These are phyloP conservation scores for Dacryopinax primogenitus DNA, from an alignment of 768 basidiomycete species.

Conservation along the genomic window DNA sequence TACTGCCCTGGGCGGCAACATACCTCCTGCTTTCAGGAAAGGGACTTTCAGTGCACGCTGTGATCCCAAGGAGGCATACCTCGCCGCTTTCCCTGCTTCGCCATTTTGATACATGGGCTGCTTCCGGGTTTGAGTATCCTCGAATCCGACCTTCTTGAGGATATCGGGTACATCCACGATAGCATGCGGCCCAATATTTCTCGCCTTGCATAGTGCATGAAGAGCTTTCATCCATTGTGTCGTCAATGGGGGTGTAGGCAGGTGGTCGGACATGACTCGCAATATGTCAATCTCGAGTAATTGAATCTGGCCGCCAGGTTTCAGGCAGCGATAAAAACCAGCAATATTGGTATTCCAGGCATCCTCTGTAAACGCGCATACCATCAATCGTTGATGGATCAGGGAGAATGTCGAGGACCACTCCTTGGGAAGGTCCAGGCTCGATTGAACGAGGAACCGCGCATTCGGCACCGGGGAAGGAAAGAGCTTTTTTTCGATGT, in stretches of 20 bases:
- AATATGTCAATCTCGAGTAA: not conserved
- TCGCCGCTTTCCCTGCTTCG: not conserved
- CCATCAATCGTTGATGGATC: slow-evolving; percentile 14
- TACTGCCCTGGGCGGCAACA: not conserved
- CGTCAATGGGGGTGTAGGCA: not conserved
- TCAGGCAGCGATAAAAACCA: not conserved
- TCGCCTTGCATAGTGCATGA: not conserved
- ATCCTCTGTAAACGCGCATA: not conserved
- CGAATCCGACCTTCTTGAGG: not conserved
- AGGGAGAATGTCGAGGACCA: slow-evolving; percentile 12
- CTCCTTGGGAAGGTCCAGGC: slow-evolving; percentile 15
- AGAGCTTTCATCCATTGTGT: not conserved
- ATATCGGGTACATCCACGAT: not conserved
- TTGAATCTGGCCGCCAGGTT: not conserved
- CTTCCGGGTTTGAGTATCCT: not conserved
- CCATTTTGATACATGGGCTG: not conserved
- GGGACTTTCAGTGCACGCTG: not conserved
- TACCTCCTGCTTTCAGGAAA: not conserved
- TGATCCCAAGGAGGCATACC: not conserved
- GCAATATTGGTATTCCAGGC: slow-evolving; percentile 11
- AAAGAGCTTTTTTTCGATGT: slow-evolving; percentile 18
- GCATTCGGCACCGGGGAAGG: slow-evolving; percentile 15
- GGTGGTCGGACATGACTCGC: not conserved
- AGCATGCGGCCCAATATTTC: not conserved
- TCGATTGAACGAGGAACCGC: slow-evolving; percentile 17